Evolutionary conservation across 805 yeast genomes (phyloP).

Genomic region (Kuraishia cidri): DNA sequence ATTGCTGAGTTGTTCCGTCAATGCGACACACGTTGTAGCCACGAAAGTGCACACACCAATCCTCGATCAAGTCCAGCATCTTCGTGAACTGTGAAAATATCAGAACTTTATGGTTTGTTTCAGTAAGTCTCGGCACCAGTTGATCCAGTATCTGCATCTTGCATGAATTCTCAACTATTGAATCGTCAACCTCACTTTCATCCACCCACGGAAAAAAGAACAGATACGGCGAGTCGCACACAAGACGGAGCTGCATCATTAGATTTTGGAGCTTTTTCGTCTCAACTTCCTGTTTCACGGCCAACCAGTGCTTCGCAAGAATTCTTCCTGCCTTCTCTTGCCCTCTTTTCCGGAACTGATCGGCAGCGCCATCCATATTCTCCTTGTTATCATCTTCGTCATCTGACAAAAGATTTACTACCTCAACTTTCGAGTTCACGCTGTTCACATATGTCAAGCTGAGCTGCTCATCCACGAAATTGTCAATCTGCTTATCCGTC

Average conservation of each 20-base stretch:
- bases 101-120: slow-evolving; percentile 55
- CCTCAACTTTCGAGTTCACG: neutral
- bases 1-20: slow-evolving; percentile 69
- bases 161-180: slow-evolving; percentile 52
- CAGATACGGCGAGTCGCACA: slow-evolving; percentile 80
- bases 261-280: slow-evolving; percentile 52
- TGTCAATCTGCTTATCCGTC: slow-evolving; percentile 22
- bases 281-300: slow-evolving; percentile 30
- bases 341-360: neutral
- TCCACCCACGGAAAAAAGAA: slow-evolving; percentile 73
- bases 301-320: slow-evolving; percentile 13
- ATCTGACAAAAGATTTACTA: slow-evolving; percentile 5
- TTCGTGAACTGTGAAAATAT: slow-evolving; percentile 83
- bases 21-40: slow-evolving; percentile 44
- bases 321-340: neutral
- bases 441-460: neutral
- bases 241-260: slow-evolving; percentile 77
- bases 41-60: slow-evolving; percentile 49
- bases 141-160: slow-evolving; percentile 66
- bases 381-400: slow-evolving; percentile 5
- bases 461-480: slow-evolving; percentile 22
- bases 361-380: neutral
- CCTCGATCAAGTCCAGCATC: slow-evolving; percentile 74
- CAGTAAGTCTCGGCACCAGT: slow-evolving; percentile 41
- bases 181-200: slow-evolving; percentile 25